phyloP scores from a whole-genome alignment of 2,329 filamentous ascomycete genomes.

The Xylaria sp. region DNA sequence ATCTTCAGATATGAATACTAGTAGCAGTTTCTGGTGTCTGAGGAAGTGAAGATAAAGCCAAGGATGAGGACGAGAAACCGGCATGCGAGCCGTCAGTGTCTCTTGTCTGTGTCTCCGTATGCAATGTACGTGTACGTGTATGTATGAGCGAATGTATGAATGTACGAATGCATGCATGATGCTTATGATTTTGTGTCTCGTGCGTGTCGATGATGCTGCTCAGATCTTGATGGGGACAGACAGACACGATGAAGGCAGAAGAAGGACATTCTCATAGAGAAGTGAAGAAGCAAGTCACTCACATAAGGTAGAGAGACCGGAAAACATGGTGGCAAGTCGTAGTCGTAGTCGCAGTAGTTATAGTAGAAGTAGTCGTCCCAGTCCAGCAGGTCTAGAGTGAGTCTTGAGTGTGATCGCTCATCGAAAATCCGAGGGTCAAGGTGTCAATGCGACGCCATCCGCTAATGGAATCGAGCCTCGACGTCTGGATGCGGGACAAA shows the following conservation, averaged over 20 bases:
- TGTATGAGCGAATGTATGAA: not conserved
- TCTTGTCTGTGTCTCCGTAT: no score
- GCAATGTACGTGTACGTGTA: not conserved
- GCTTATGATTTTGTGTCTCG: not conserved
- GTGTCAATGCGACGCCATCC: constrained; percentile 7
- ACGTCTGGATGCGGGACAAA: not conserved
- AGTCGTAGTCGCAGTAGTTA: constrained; percentile 5
- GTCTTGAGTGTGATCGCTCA: constrained; percentile 2
- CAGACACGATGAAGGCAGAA: not conserved
- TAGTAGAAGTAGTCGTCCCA: constrained; percentile 1
- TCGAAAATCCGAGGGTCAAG: not conserved
- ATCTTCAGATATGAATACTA: no score
- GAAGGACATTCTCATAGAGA: not conserved
- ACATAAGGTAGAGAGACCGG: constrained; percentile 28
- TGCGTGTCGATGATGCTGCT: constrained; percentile 6
- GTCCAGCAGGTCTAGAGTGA: constrained; percentile 7
- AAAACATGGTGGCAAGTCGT: constrained; percentile 26
- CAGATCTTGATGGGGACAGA: not conserved
- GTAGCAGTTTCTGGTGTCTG: no score
- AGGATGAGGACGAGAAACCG: no score
- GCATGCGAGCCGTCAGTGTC: no score
- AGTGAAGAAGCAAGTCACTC: constrained; percentile 21
- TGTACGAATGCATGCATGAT: not conserved
- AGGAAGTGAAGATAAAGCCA: no score
- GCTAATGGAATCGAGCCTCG: constrained; percentile 1